Percentiles rank a stretch among this genome's conserved stretches.
Conservation (phyloP, 1,284 basidiomycete species). For the Trametes polyzona region DNA sequence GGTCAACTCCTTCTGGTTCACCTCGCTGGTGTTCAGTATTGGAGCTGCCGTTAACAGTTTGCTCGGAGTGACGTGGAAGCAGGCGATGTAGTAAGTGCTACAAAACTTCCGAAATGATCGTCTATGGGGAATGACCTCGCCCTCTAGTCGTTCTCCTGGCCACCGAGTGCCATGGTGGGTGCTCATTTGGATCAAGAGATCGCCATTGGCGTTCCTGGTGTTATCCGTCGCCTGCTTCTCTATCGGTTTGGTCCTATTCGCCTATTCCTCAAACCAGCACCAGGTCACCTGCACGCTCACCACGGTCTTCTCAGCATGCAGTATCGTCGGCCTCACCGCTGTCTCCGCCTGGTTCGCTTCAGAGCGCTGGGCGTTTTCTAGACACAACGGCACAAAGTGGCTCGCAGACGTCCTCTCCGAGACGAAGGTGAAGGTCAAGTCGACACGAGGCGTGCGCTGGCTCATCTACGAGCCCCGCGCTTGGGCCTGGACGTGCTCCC, state of each 20-base stretch:
- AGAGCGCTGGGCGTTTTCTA: conserved; percentile 71
- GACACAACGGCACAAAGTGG: conserved; percentile 76
- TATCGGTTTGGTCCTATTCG: conserved; percentile 66
- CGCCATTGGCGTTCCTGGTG: conserved; percentile 73
- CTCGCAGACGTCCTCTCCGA: conserved; percentile 64
- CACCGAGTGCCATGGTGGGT: conserved; percentile 82
- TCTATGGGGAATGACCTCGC: not conserved
- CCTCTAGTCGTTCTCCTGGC: conserved; percentile 54
- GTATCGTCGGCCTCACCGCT: conserved; percentile 73
- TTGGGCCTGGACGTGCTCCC: conserved; percentile 24
- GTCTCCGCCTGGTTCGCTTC: conserved; percentile 80
- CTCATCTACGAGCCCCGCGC: conserved; percentile 34
- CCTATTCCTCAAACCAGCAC: conserved; percentile 67
- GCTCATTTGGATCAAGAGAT: conserved; percentile 79
- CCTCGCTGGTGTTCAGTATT: conserved; percentile 75
- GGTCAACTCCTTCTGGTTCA: conserved; percentile 77
- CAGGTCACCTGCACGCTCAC: conserved; percentile 68
- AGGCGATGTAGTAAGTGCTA: conserved; percentile 73
- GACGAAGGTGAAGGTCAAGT: conserved; percentile 34
- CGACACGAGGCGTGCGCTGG: conserved; percentile 43
- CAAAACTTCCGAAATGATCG: conserved; percentile 14
- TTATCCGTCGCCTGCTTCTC: conserved; percentile 75
- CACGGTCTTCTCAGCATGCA: conserved; percentile 73
- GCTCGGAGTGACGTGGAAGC: conserved; percentile 74
- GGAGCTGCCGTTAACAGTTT: conserved; percentile 76